Evolutionary conservation across 805 yeast species (phyloP).

Genomic region (Starmerella floricola): DNA sequence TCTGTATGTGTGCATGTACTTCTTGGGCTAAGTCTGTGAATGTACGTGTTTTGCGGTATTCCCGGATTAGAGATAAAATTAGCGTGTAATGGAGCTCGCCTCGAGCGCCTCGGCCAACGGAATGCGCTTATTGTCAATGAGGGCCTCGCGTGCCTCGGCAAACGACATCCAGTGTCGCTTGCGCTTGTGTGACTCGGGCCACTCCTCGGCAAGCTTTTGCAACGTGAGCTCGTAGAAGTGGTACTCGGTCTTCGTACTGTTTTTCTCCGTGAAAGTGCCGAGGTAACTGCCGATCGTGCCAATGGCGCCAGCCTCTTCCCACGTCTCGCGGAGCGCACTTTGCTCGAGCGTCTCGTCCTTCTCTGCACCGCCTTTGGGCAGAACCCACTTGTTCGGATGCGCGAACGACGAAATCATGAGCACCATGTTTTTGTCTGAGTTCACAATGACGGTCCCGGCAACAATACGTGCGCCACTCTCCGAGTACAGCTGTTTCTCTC

Average conservation of each 20-base stretch:
- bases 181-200: slow-evolving; percentile 66
- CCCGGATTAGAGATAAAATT: too few species aligned
- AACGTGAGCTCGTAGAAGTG: slow-evolving; percentile 74
- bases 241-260: slow-evolving; percentile 54
- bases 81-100: slow-evolving; percentile 8
- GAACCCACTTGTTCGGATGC: slow-evolving; percentile 61
- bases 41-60: too few species aligned
- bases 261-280: slow-evolving; percentile 56
- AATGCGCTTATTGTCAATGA: slow-evolving; percentile 25
- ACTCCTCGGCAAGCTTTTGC: slow-evolving; percentile 41
- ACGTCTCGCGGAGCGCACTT: slow-evolving; percentile 75
- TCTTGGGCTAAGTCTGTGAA: too few species aligned
- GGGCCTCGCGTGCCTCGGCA: slow-evolving; percentile 26
- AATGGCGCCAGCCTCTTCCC: slow-evolving; percentile 94
- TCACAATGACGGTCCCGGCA: slow-evolving; percentile 80
- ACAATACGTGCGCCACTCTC: slow-evolving; percentile 67
- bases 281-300: slow-evolving; percentile 48
- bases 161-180: slow-evolving; percentile 56
- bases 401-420: slow-evolving; percentile 69
- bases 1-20: too few species aligned
- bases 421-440: slow-evolving; percentile 45
- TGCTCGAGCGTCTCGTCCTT: slow-evolving; percentile 48
- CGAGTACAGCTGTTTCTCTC: slow-evolving; percentile 37
- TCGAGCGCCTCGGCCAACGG: slow-evolving; percentile 28
- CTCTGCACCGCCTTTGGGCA: slow-evolving; percentile 96